phyloP scores from a whole-genome alignment of 345 rosid genomes.

The Lumnitzera littorea region DNA sequence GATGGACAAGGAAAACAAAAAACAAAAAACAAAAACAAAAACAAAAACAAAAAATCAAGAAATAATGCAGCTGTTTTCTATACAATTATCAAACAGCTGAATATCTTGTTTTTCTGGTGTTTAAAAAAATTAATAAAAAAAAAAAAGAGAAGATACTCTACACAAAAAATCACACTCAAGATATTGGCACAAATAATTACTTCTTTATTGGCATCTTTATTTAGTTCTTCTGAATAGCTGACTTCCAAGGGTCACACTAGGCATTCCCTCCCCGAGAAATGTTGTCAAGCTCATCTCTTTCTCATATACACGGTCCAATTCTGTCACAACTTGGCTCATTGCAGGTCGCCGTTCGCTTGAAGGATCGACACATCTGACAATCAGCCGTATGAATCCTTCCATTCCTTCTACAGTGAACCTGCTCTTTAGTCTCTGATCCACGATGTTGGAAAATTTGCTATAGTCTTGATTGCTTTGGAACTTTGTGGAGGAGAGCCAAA shows the following conservation, averaged over 20 bases:
- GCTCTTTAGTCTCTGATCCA: constrained; percentile 62
- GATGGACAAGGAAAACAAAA: background rate
- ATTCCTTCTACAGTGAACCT: constrained; percentile 74
- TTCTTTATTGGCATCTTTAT: constrained; percentile 11
- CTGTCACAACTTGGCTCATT: constrained; percentile 65
- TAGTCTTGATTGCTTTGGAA: constrained; percentile 51
- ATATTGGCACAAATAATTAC: no score
- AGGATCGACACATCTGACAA: constrained; percentile 44
- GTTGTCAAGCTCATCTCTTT: constrained; percentile 80
- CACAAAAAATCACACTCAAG: constrained; percentile 15
- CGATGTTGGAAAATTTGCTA: constrained; percentile 32
- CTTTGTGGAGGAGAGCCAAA: constrained; percentile 25
- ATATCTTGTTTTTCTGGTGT: constrained; percentile 21
- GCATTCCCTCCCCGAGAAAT: constrained; percentile 78
- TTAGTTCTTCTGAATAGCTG: constrained; percentile 58
- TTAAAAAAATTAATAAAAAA: constrained; percentile 4
- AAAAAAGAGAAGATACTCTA: constrained; percentile 11
- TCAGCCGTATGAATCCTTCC: constrained; percentile 61
- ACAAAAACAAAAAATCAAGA: constrained; percentile 16
- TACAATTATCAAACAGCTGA: constrained; percentile 83
- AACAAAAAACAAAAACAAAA: no score
- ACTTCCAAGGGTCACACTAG: constrained; percentile 82
- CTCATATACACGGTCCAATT: constrained; percentile 66
- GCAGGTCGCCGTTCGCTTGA: constrained; percentile 80
- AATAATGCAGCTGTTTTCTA: constrained; percentile 54